Percentiles rank a stretch among this genome's conserved stretches.
These are phyloP conservation scores for Mycena citricolor DNA, from an alignment of 1,284 basidiomycete species.

Conservation along the genomic window DNA sequence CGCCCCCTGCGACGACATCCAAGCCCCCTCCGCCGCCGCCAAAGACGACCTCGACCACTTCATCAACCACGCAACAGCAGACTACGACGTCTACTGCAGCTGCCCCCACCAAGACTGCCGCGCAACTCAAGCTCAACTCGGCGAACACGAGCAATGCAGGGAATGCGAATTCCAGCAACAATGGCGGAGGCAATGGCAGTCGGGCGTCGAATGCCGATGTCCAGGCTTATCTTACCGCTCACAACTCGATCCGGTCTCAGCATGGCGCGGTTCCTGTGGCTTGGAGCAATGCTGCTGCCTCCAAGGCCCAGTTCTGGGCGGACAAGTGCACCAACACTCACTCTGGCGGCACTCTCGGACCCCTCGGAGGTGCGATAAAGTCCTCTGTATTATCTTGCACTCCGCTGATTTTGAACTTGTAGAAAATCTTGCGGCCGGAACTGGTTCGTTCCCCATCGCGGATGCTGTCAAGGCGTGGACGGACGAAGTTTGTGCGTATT, in stretches of 20 bases:
- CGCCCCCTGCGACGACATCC: constrained; percentile 23
- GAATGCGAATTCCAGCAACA: constrained; percentile 7
- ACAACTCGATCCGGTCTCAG: constrained; percentile 58
- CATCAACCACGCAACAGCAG: constrained; percentile 10
- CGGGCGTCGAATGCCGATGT: constrained; percentile 32
- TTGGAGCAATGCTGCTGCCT: constrained; percentile 57
- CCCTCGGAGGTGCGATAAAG: constrained; percentile 51
- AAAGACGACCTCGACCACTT: constrained; percentile 4
- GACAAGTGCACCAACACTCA: constrained; percentile 62
- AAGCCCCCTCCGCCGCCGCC: constrained; percentile 19
- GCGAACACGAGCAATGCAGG: constrained; percentile 5
- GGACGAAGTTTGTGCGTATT: constrained; percentile 53
- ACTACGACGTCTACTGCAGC: constrained; percentile 23
- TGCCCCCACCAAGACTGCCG: constrained; percentile 5
- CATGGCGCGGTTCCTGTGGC: constrained; percentile 59
- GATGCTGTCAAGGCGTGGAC: constrained; percentile 58
- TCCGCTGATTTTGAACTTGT: constrained; percentile 7
- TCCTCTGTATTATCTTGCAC: neutral
- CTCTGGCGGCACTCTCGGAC: constrained; percentile 60
- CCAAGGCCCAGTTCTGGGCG: constrained; percentile 64
- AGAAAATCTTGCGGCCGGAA: constrained; percentile 73
- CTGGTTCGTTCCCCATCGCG: constrained; percentile 50
- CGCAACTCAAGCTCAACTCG: neutral
- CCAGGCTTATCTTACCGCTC: constrained; percentile 49
- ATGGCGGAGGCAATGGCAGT: constrained; percentile 15